Evolutionary conservation across 2,329 filamentous ascomycete species (phyloP), one percentile per base, ranked within the genome.

Genomic region (Clonostachys rosea): DNA sequence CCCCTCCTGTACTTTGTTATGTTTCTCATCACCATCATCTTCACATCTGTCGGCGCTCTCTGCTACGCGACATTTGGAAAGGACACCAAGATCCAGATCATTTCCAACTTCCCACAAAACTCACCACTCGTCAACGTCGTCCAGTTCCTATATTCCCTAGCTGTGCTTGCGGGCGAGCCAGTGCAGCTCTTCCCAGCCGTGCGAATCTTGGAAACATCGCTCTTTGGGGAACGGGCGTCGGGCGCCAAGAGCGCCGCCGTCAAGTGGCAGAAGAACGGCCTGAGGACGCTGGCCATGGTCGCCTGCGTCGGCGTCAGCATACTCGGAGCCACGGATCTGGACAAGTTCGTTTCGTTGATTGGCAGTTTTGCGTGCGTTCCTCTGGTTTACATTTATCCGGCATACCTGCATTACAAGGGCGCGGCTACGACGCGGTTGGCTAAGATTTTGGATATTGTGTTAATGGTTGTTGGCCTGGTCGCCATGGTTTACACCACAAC

Each of bases 251-350:
- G 77, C 50, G 61, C 69, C 34, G 66, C 73, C 36, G 86, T 83
- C 52, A 90, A 89, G 62, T 90, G 86, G 86, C 83, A 83, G 67
- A 90, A 90, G 75, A 90, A 90, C 55, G 74, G 65, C 2, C 79
- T 89, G 55, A 73, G 86, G 18, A 74, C 79, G 0, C 56, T 61
- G 0, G 59, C 87, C 18, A 79, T 86, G 34, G 60, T 75, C 2
- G 36, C 83, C 9, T 87, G 84, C 52, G 81, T 80, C 9, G 69
- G 71, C 17, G 71, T 89, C 40, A 75, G 83, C 14, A 79, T 86
- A 12, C 55, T 81, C 2, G 86, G 86, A 14, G 83, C 85, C 1
- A 81, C 76, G 40, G 83, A 88, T 60, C 68, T 90, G 50, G 86
- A 90, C 64, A 83, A 85, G 51, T 89, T 89, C 54, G 86, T 90